Evolutionary conservation across 169 alveolate genomes (phyloP).

Genomic region (Plasmodium vivax): DNA sequence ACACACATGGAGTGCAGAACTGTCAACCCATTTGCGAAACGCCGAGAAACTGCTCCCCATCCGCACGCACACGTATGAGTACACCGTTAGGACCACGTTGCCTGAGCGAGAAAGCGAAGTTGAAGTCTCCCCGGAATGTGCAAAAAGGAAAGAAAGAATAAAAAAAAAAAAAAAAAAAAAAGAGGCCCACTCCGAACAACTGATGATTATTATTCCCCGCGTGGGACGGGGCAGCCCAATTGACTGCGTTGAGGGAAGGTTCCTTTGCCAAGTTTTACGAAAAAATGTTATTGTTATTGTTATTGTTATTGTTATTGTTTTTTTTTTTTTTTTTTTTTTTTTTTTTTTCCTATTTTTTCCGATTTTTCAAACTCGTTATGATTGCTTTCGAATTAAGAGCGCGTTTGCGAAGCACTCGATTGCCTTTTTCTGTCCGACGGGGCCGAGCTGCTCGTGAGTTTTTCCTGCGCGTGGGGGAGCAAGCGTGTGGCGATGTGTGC

Average conservation of each 20-base stretch:
- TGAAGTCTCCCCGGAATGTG: not conserved
- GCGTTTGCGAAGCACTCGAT: slow-evolving; percentile 78
- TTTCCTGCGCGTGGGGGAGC: slow-evolving; percentile 9
- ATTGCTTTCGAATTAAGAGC: slow-evolving; percentile 64
- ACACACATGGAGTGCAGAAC: not conserved
- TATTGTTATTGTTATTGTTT: too few relatives aligned
- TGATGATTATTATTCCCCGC: not conserved
- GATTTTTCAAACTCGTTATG: not conserved
- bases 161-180: too few relatives aligned
- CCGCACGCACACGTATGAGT: not conserved
- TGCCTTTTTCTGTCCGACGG: slow-evolving; percentile 78
- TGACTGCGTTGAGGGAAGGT: not conserved
- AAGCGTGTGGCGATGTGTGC: not conserved
- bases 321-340: too few relatives aligned
- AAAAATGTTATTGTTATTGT: not conserved
- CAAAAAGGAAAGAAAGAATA: not conserved
- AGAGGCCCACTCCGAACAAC: not conserved
- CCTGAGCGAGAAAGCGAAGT: not conserved
- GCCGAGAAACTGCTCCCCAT: too few relatives aligned
- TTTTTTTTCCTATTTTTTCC: not conserved
- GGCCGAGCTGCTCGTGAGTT: slow-evolving; percentile 77
- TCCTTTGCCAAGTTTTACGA: not conserved
- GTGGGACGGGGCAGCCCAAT: not conserved
- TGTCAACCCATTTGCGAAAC: too few relatives aligned
- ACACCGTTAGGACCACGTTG: not conserved